Evolutionary conservation across 495 filamentous ascomycete species (phyloP), one percentile per base, ranked within the genome.

Genomic region (Neurospora intermedia): DNA sequence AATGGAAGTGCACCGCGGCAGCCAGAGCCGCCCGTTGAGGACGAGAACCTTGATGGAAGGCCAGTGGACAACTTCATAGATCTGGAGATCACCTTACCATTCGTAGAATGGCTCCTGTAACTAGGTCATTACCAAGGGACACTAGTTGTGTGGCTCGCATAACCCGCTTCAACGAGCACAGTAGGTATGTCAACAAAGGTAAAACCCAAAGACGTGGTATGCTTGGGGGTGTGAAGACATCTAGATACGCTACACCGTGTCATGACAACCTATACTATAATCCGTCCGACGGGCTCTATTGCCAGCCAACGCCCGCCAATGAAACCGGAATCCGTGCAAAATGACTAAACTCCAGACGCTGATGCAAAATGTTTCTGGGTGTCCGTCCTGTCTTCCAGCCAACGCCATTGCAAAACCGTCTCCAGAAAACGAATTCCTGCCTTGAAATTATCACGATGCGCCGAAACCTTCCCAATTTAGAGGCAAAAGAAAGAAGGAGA

Each of bases 281-380:
- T 35, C 54, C 54, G 15, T 18, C 54, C 1, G 27, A 66, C 54
- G 54, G 54, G 27, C 54, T 66, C 27, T 66, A 35, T 66, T 38
- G 54, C 54, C 54, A 66, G 54, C 54, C 54, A 66, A 66, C 54
- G 54, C 54, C 54, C 27, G 54, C 54, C 54, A 66, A 66, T 66
- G 54, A 66, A 66, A 35, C 27, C 54, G 54, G 54, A 66, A 66
- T 66, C 54, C 54, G 54, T 27, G 54, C 54, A 66, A 62, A 38
- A 72, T 41, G 39, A 54, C 35, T 48, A 54, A 74, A 77, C 76
- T 77, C 76, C 74, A 73, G 43, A 40, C 70, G 76, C 76, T 76
- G 45, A 78, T 79, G 78, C 78, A 54, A 41, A 43, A 73, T 78
- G 69, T 73, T 71, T 69, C 75, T 70, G 69, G 72, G 69, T 70